These are phyloP conservation scores for Ballota nigra DNA, from an alignment of 257 asterid genomes.

Conservation along the genomic window DNA sequence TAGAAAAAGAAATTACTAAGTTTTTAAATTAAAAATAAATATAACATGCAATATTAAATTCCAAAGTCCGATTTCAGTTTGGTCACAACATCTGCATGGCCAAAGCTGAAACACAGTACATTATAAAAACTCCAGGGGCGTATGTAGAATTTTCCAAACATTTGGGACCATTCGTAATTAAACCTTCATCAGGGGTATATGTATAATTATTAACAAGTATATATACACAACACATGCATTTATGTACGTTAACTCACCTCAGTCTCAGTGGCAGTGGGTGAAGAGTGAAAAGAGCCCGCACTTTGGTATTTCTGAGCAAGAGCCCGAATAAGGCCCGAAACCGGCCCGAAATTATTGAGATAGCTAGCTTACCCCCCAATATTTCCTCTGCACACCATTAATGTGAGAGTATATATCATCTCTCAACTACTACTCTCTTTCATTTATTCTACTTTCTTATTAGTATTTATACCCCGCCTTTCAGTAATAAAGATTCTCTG, in stretches of 20 bases:
- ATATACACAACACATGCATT: background rate
- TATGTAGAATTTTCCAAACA: background rate
- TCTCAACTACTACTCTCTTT: constrained; percentile 19
- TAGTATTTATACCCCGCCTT: background rate
- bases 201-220: background rate
- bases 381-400: constrained; percentile 8
- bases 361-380: background rate
- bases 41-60: no score
- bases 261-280: background rate
- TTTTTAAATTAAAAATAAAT: no score
- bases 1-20: no score
- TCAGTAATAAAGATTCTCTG: background rate
- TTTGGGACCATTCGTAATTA: background rate
- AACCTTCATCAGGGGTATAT: background rate
- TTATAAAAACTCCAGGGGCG: background rate
- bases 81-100: background rate
- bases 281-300: constrained; percentile 4
- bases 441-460: background rate
- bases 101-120: background rate
- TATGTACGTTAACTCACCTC: background rate
- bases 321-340: background rate
- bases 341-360: background rate
- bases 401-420: constrained; percentile 1
- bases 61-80: no score
- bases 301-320: background rate